Base-by-base conservation (phyloP, 495 filamentous ascomycete genomes). In the Staphylotrichum tortipilum region DNA sequence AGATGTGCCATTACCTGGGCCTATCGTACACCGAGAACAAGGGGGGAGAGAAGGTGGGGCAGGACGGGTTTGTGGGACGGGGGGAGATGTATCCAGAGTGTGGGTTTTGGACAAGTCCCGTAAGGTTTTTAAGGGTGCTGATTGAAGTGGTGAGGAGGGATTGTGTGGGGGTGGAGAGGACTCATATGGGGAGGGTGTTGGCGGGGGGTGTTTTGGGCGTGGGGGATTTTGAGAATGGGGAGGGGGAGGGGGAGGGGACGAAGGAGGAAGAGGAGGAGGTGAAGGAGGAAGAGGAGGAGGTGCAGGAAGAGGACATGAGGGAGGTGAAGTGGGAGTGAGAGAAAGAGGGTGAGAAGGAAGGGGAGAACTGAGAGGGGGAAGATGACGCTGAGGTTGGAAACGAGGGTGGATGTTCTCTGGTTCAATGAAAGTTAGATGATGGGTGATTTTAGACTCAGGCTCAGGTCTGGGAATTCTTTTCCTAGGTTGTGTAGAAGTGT, bases 1-100 rank as follows among this genome's bases (percentile, higher is more conserved):
- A 55, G 8, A 36, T 79, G 2, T 85, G 79, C 50, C 51, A 63
- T 0, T 80, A 76, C 49, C 61, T 88, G 2, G 76, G 79, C 2
- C 60, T 77, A 8, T 53, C 65, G 19, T 57, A 59, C 43, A 46
- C 9, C 0, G 47, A 42, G 35, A 57, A 59, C 23, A 29, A 44
- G 21, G 50, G 40, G 0, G 43, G 42, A 1, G 50, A 60, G 29
- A 52, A 67, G 17, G 62, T 66, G 8, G 65, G 61, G 0, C 68
- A 73, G 17, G 75, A 73, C 21, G 73, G 76, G 28, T 61, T 74
- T 42, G 68, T 71, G 23, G 53, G 66, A 14, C 42, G 23, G 48
- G 73, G 8, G 55, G 44, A n/a, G n/a, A n/a, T n/a, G 30, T 59
- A 55, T 14, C 61, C 58, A n/a, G 55, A 47, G 21, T 57, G 58